phyloP scores from a whole-genome alignment of 371 early-diverging fungal species.

The Phascolomyces articulosus region DNA sequence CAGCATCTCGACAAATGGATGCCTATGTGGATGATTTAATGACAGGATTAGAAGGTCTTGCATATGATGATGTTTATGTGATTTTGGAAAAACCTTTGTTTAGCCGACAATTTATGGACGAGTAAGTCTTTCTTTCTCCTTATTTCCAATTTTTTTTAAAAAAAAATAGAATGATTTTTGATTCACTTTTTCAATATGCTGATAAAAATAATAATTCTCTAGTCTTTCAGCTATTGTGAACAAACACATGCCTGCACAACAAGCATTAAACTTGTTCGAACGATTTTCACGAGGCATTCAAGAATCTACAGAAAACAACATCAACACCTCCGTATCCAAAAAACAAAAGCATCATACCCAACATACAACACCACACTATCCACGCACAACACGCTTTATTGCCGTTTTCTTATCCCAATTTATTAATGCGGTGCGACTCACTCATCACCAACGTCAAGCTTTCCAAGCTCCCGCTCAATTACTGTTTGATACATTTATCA shows the following conservation, averaged over 20 bases:
- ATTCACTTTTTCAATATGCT: background rate
- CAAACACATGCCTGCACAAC: slow-evolving; percentile 50
- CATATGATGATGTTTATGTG: slow-evolving; percentile 18
- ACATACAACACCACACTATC: background rate
- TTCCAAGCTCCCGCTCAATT: slow-evolving; percentile 18
- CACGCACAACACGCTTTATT: slow-evolving; percentile 25
- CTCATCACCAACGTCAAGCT: slow-evolving; percentile 37
- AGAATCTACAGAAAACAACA: slow-evolving; percentile 9
- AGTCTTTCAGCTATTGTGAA: slow-evolving; percentile 32
- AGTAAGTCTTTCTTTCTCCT: slow-evolving; percentile 39
- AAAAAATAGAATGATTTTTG: background rate
- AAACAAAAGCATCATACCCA: slow-evolving; percentile 28
- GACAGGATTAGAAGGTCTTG: slow-evolving; percentile 24
- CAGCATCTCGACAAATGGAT: slow-evolving; percentile 59
- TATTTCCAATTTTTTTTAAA: background rate
- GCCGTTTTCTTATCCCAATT: slow-evolving; percentile 45
- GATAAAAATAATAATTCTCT: too few species aligned
- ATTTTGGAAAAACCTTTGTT: slow-evolving; percentile 47
- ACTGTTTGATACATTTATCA: slow-evolving; percentile 27
- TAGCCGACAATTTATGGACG: slow-evolving; percentile 39
- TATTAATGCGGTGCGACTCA: slow-evolving; percentile 43
- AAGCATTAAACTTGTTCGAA: slow-evolving; percentile 44
- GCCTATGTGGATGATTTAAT: slow-evolving; percentile 45
- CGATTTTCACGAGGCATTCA: slow-evolving; percentile 36
- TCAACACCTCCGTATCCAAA: slow-evolving; percentile 35